These are phyloP conservation scores for Scedosporium dehoogii DNA, from an alignment of 2,329 filamentous ascomycete genomes.

Conservation along the genomic window DNA sequence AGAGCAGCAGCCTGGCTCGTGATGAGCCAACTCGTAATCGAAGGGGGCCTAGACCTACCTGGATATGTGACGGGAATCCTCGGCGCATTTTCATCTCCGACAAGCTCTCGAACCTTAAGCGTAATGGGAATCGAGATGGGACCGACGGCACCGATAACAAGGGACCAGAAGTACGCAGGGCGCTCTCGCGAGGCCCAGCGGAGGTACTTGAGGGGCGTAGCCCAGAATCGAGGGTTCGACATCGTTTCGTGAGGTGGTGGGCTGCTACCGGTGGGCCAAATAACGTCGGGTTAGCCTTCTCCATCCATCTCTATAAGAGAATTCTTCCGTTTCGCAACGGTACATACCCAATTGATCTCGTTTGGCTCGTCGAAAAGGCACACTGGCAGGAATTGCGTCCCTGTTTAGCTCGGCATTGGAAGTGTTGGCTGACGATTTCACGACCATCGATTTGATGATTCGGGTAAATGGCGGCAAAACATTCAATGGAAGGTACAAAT, in stretches of 20 bases:
- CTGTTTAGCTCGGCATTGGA: not conserved
- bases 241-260: not conserved
- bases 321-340: not conserved
- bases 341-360: not conserved
- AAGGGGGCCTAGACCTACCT: constrained; percentile 44
- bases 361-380: not conserved
- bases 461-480: not conserved
- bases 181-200: constrained; percentile 82
- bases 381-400: not conserved
- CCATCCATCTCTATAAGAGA: not conserved
- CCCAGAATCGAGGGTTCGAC: constrained; percentile 63
- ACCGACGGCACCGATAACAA: constrained; percentile 62
- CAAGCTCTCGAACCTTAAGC: constrained; percentile 59
- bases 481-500: not conserved
- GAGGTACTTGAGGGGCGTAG: constrained; percentile 70
- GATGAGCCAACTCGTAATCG: not conserved
- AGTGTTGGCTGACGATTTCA: constrained; percentile 3
- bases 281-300: not conserved
- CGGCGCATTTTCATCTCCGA: constrained; percentile 65
- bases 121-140: constrained; percentile 61
- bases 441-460: not conserved
- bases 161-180: constrained; percentile 85
- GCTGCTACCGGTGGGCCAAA: not conserved
- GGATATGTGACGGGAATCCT: constrained; percentile 86
- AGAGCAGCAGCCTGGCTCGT: not conserved